Evolutionary conservation across 2,329 filamentous ascomycete genomes (phyloP).

Genomic region (Diaporthe humulicola): DNA sequence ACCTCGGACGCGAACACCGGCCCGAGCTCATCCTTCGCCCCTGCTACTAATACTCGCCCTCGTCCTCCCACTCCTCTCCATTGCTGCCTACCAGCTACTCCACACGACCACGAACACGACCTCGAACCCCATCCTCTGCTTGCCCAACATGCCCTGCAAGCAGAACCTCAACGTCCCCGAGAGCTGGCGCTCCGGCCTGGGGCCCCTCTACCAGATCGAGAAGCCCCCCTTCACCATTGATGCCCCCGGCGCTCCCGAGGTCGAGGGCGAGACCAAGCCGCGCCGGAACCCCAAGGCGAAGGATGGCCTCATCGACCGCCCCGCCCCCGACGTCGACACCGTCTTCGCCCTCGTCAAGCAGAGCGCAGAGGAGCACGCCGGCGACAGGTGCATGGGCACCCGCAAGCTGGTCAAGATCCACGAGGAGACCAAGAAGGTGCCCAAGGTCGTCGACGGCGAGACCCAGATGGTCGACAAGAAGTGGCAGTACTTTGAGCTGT

Average conservation of each 20-base stretch:
- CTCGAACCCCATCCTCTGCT: neutral
- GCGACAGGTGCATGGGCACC: constrained; percentile 76
- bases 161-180: constrained; percentile 40
- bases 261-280: constrained; percentile 86
- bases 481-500: constrained; percentile 91
- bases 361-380: constrained; percentile 73
- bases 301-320: constrained; percentile 75
- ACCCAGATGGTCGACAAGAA: constrained; percentile 87
- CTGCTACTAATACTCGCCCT: constrained; percentile 22
- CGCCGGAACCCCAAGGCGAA: constrained; percentile 80
- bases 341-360: constrained; percentile 83
- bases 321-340: constrained; percentile 78
- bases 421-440: constrained; percentile 88
- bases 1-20: neutral
- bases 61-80: constrained; percentile 28
- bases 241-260: constrained; percentile 74
- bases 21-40: constrained; percentile 11
- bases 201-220: constrained; percentile 71
- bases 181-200: constrained; percentile 51
- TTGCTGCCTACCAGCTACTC: constrained; percentile 12
- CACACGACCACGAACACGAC: neutral
- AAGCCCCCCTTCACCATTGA: constrained; percentile 83
- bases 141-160: constrained; percentile 53
- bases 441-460: constrained; percentile 88
- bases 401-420: constrained; percentile 83